Percentiles rank a stretch among this genome's conserved stretches.
These are phyloP conservation scores for Cetraspora pellucida DNA, from an alignment of 192 early-diverging fungal species.

Conservation along the genomic window DNA sequence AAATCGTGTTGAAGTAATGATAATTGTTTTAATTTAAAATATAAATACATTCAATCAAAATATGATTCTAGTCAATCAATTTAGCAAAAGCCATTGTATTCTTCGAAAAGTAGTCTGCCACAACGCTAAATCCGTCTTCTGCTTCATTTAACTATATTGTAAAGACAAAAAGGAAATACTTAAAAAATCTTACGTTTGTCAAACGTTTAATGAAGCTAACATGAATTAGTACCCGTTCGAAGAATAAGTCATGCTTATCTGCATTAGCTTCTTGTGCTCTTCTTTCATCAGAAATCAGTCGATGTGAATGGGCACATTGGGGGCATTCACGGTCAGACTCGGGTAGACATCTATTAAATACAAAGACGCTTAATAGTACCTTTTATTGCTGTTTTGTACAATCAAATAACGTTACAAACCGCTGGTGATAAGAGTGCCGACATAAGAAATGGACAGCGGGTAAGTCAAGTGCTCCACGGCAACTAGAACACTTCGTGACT, in stretches of 20 bases:
- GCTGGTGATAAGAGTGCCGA: slow-evolving; percentile 91
- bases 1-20: no score
- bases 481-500: slow-evolving; percentile 73
- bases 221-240: slow-evolving; percentile 60
- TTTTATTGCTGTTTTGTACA: slow-evolving; percentile 14
- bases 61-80: slow-evolving; percentile 48
- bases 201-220: neutral
- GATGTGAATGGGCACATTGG: slow-evolving; percentile 84
- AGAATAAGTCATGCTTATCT: slow-evolving; percentile 78
- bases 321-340: slow-evolving; percentile 68
- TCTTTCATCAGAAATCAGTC: slow-evolving; percentile 79
- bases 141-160: slow-evolving; percentile 66
- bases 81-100: slow-evolving; percentile 73
- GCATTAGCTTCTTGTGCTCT: slow-evolving; percentile 76
- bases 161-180: slow-evolving; percentile 2
- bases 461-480: slow-evolving; percentile 78
- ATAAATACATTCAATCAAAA: no score
- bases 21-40: no score
- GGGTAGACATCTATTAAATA: slow-evolving; percentile 48
- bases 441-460: slow-evolving; percentile 94
- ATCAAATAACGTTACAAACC: slow-evolving; percentile 53
- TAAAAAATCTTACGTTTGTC: no score
- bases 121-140: slow-evolving; percentile 83
- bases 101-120: slow-evolving; percentile 92
- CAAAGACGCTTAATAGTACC: slow-evolving; percentile 29